These are phyloP conservation scores for Corylus americana DNA, from an alignment of 306 rosid genomes.

Conservation along the genomic window DNA sequence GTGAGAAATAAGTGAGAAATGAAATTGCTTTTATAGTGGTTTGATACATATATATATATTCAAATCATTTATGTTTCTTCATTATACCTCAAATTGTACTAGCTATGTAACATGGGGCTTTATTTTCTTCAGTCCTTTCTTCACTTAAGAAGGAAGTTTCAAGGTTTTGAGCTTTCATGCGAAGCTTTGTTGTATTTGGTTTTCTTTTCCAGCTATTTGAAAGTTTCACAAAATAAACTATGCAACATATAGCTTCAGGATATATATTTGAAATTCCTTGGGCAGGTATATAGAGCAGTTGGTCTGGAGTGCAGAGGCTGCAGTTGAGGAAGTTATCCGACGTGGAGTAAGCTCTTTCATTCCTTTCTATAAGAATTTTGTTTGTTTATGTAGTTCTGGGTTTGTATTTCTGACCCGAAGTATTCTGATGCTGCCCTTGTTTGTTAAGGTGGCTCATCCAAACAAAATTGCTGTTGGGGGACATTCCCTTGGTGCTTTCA, in stretches of 20 bases:
- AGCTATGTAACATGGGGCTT: slow-evolving; percentile 1
- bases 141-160: slow-evolving; percentile 19
- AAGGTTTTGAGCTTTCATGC: slow-evolving; percentile 20
- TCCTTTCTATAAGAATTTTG: slow-evolving; percentile 13
- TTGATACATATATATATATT: not conserved
- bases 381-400: slow-evolving; percentile 2
- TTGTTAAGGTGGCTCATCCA: slow-evolving; percentile 86
- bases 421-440: slow-evolving; percentile 26
- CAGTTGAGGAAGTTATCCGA: slow-evolving; percentile 84
- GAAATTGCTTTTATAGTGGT: not conserved
- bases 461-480: slow-evolving; percentile 94
- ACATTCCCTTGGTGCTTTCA: slow-evolving; percentile 98
- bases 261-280: slow-evolving; percentile 27
- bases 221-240: slow-evolving; percentile 13
- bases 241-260: slow-evolving; percentile 13
- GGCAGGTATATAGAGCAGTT: slow-evolving; percentile 90
- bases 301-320: slow-evolving; percentile 96
- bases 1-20: not conserved
- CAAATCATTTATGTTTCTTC: not conserved
- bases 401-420: slow-evolving; percentile 20
- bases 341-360: slow-evolving; percentile 71
- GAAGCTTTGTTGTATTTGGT: slow-evolving; percentile 25
- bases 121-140: slow-evolving; percentile 18
- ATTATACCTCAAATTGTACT: not conserved
- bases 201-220: slow-evolving; percentile 19